Evolutionary conservation across 2,329 filamentous ascomycete species (phyloP), one percentile per base, ranked within the genome.

Genomic region (Trichophyton mentagrophytes): DNA sequence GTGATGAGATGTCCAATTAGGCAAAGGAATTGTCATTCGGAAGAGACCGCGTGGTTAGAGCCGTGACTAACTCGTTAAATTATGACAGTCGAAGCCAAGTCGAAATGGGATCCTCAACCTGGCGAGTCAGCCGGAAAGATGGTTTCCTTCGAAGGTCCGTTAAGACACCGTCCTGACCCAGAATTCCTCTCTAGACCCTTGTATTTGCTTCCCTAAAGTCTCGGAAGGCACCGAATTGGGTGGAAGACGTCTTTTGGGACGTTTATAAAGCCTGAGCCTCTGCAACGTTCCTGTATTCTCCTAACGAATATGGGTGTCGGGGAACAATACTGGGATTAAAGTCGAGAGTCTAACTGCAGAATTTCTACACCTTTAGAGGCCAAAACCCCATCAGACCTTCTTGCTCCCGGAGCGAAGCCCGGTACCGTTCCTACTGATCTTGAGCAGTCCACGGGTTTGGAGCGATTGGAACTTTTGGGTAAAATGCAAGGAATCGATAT

Each of bases 401-500:
- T 95, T 66, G 83, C 87, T 65, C 88, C 90, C 38, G 93, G 93
- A 80, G 90, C 88, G 69, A 76, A 83, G 69, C 79, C 85, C 66
- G 92, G 93, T 73, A 88, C 87, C 74, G 81, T 99, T 67, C 90
- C 93, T 67, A 95, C 89, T 78, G 93, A 99, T 78, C 77, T 95
- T 74, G 90, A 97, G 77, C 93, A 99, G 78, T 80, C 93, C 63
- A 97, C 93, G 69, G 93, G 93, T 88, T 83, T 97, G 63, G 93
- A 99, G 82, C 91, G 93, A 84, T 84, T 99, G 69, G 93, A 99
- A 79, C 93, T 99, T 72, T 82, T 99, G 75, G 93, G 93, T 79
- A 99, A 99, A 85, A 96, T 97, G 88, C 90, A 97, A 82, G 91
- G 93, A 67, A 81, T 96, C 70, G 93, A 99, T 74, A 82, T 97